phyloP scores from a whole-genome alignment of 306 rosid species.

The Vigna unguiculata region DNA sequence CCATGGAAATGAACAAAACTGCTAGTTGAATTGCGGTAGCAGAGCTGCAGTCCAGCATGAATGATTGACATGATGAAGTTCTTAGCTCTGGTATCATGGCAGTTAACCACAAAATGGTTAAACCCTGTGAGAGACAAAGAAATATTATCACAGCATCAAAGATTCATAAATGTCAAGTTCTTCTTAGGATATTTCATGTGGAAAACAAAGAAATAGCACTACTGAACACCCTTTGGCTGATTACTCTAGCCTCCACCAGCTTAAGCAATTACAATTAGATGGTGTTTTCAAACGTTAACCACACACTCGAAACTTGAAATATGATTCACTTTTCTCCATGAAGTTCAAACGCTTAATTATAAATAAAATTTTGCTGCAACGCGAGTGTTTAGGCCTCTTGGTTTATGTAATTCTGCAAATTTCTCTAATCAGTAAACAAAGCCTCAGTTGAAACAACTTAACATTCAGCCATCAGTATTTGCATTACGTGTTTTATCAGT shows the following conservation, averaged over 20 bases:
- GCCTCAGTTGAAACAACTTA: no score
- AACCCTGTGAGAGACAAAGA: slow-evolving; percentile 45
- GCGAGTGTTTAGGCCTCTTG: not conserved
- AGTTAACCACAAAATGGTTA: slow-evolving; percentile 54
- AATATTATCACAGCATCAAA: slow-evolving; percentile 22
- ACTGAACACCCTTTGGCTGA: not conserved
- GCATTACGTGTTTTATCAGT: no score
- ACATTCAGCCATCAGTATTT: no score
- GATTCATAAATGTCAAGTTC: not conserved
- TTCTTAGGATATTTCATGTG: not conserved
- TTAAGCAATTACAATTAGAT: not conserved
- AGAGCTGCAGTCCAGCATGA: slow-evolving; percentile 30
- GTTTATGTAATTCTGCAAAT: no score
- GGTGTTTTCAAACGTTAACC: not conserved
- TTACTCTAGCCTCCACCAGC: not conserved
- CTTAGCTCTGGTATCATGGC: slow-evolving; percentile 53
- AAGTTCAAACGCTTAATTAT: not conserved
- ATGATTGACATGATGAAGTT: slow-evolving; percentile 45
- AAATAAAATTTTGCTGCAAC: not conserved
- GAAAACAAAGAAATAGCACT: not conserved
- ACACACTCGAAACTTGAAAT: not conserved
- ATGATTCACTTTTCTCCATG: not conserved
- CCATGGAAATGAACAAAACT: slow-evolving; percentile 52
- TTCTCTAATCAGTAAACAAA: no score
- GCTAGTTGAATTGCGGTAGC: slow-evolving; percentile 47